Conservation (phyloP, 2,329 filamentous ascomycete genomes). For the Stagonosporopsis vannaccii region DNA sequence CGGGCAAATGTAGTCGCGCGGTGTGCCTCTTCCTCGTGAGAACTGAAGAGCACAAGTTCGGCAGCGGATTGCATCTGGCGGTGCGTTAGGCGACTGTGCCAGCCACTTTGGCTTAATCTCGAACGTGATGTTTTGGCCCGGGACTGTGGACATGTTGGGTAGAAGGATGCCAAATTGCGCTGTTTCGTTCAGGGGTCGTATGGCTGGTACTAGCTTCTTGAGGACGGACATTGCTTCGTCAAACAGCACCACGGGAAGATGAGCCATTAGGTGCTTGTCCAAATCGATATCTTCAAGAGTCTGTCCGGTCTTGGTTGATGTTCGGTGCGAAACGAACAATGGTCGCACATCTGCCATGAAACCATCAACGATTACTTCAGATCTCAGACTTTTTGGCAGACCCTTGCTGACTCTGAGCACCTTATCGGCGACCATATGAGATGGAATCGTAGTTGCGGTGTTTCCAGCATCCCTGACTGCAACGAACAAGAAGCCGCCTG, state of each 20-base stretch:
- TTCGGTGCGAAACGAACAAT: constrained; percentile 30
- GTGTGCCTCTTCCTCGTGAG: constrained; percentile 27
- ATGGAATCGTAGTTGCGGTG: constrained; percentile 17
- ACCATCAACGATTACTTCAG: constrained; percentile 34
- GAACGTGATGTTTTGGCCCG: constrained; percentile 35
- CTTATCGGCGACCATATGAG: constrained; percentile 21
- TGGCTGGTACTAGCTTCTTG: constrained; percentile 6
- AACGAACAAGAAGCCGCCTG: constrained; percentile 25
- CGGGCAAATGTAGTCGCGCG: constrained; percentile 48
- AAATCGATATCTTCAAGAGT: constrained; percentile 14
- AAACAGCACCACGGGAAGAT: constrained; percentile 7
- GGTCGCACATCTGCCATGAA: constrained; percentile 39
- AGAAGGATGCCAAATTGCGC: constrained; percentile 38
- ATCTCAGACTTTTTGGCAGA: constrained; percentile 32
- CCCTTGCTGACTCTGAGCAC: constrained; percentile 45
- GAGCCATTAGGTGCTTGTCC: constrained; percentile 15
- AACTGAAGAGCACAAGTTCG: constrained; percentile 57
- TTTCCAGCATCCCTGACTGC: constrained; percentile 15
- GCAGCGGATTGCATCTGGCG: constrained; percentile 50
- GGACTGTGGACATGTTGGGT: constrained; percentile 38
- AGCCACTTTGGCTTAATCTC: constrained; percentile 61
- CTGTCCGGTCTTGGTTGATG: constrained; percentile 1
- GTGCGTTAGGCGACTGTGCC: constrained; percentile 55
- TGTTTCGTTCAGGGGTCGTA: constrained; percentile 15
- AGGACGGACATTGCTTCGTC: constrained; percentile 10